These are phyloP conservation scores for Phytopythium litorale DNA, from an alignment of 352 stramenopile genomes.

Conservation along the genomic window DNA sequence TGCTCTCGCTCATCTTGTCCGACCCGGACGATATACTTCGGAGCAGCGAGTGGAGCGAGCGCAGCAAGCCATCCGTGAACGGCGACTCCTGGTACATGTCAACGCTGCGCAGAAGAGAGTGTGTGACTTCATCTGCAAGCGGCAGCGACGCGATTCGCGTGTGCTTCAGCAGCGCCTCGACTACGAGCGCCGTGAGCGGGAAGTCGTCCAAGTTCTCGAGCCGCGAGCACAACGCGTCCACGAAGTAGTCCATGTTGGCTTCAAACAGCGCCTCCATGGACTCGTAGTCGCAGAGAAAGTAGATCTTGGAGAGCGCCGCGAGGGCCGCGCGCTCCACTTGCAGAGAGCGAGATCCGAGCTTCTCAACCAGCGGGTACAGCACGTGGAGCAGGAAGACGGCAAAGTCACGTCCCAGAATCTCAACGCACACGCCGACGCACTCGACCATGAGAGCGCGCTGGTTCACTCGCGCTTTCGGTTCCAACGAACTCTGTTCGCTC, in stretches of 20 bases:
- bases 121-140: conserved; percentile 71
- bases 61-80: conserved; percentile 41
- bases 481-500: conserved; percentile 17
- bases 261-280: conserved; percentile 66
- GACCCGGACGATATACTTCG: conserved; percentile 30
- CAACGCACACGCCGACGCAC: conserved; percentile 64
- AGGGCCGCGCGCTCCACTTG: conserved; percentile 70
- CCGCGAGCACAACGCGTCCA: conserved; percentile 69
- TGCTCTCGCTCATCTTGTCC: conserved; percentile 8
- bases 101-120: conserved; percentile 62
- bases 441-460: conserved; percentile 70
- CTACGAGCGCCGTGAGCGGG: conserved; percentile 68
- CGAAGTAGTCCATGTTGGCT: conserved; percentile 87
- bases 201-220: conserved; percentile 69
- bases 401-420: conserved; percentile 57
- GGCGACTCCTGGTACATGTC: conserved; percentile 73
- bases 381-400: conserved; percentile 61
- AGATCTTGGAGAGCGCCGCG: conserved; percentile 63
- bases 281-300: conserved; percentile 48
- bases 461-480: conserved; percentile 18
- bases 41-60: conserved; percentile 61
- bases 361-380: conserved; percentile 83
- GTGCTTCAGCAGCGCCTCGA: conserved; percentile 67
- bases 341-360: conserved; percentile 53
- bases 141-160: conserved; percentile 62